Conservation (phyloP, 2,329 filamentous ascomycete genomes). For the Blastomyces emzantsi region DNA sequence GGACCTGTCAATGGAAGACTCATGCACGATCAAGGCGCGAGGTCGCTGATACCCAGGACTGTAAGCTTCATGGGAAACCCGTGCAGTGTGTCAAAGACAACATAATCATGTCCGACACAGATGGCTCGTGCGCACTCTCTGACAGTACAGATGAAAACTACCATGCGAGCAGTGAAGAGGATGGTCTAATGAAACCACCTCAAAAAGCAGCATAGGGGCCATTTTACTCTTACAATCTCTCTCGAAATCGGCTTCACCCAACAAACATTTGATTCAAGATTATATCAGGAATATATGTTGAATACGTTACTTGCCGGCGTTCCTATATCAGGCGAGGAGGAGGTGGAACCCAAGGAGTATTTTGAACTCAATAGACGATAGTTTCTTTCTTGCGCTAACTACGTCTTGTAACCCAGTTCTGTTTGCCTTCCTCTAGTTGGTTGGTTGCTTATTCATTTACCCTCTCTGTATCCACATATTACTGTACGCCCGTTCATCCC, state of each 20-base stretch:
- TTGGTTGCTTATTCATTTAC: conserved; percentile 1
- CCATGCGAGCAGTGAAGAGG: background rate
- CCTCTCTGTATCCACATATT: background rate
- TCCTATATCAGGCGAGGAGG: background rate
- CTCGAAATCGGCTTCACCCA: too few species aligned
- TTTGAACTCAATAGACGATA: background rate
- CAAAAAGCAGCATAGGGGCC: too few species aligned
- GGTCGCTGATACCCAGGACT: background rate
- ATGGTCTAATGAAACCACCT: background rate
- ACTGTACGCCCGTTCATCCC: background rate
- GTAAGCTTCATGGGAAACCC: background rate
- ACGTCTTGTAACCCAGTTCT: background rate
- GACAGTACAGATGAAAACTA: background rate
- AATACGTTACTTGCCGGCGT: too few species aligned
- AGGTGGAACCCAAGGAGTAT: background rate
- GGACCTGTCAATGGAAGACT: background rate
- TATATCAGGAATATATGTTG: too few species aligned
- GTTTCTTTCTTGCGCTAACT: conserved; percentile 1
- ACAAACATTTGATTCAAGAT: too few species aligned
- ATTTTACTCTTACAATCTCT: too few species aligned
- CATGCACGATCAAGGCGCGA: background rate
- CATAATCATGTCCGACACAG: background rate
- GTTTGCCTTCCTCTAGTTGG: background rate
- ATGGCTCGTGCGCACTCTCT: background rate
- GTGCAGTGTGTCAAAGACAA: background rate